Percentiles rank a stretch among this genome's conserved stretches.
These are phyloP conservation scores for Coemansia aciculifera DNA, from an alignment of 192 early-diverging fungal genomes.

Conservation along the genomic window DNA sequence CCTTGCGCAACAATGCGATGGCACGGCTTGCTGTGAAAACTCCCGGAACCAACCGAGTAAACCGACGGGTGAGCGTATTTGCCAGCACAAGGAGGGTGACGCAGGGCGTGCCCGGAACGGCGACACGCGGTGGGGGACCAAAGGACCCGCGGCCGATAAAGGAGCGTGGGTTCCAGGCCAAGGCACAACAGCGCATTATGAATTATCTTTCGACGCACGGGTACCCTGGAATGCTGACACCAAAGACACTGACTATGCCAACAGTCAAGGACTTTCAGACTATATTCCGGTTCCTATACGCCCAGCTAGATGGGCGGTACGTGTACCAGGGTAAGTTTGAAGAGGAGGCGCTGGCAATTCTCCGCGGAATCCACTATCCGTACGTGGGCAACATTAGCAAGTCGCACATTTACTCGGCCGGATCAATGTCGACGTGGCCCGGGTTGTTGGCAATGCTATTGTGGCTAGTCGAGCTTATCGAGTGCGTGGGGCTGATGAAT, in stretches of 20 bases:
- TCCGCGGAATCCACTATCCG: conserved; percentile 59
- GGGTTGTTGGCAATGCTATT: conserved; percentile 66
- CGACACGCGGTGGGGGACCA: conserved; percentile 44
- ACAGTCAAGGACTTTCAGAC: conserved; percentile 69
- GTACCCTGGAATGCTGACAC: conserved; percentile 60
- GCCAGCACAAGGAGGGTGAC: conserved; percentile 48
- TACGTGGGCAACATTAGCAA: conserved; percentile 63
- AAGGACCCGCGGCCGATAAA: conserved; percentile 73
- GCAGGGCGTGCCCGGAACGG: conserved; percentile 35
- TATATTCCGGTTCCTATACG: conserved; percentile 76
- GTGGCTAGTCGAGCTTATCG: conserved; percentile 74
- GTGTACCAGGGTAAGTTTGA: conserved; percentile 66
- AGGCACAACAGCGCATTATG: conserved; percentile 63
- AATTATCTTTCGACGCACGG: conserved; percentile 63
- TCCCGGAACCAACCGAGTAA: conserved; percentile 43
- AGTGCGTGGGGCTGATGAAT: conserved; percentile 62
- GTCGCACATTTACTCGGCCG: conserved; percentile 68
- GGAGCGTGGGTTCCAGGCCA: conserved; percentile 60
- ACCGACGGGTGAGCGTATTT: conserved; percentile 55
- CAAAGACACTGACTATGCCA: conserved; percentile 63
- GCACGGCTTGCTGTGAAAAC: conserved; percentile 36
- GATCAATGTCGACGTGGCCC: conserved; percentile 69
- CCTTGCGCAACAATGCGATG: conserved; percentile 30
- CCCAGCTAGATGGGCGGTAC: conserved; percentile 66
- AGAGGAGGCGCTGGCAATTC: conserved; percentile 65